Conservation (phyloP, 2,329 filamentous ascomycete species). For the Diaporthe ilicicola region DNA sequence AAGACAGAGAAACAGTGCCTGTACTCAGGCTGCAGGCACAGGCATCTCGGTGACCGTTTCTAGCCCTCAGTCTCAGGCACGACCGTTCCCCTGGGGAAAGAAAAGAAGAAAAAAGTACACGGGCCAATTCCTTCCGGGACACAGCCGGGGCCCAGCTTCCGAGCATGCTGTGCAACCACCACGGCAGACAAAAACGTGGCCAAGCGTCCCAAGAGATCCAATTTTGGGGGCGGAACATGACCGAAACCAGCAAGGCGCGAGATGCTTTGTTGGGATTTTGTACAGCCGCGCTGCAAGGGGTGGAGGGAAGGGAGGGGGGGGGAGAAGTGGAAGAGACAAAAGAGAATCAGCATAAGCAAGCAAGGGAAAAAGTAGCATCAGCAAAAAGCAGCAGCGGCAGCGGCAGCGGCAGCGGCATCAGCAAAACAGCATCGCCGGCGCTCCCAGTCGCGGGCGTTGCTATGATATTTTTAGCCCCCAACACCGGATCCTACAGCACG, state of each 20-base stretch:
- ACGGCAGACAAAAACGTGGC: constrained; percentile 25
- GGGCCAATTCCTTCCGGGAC: not conserved
- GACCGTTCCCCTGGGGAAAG: not conserved
- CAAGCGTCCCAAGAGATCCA: constrained; percentile 5
- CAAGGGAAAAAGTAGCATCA: too few species aligned
- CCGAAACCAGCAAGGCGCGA: constrained; percentile 21
- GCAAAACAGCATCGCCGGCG: not conserved
- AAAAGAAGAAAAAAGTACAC: not conserved
- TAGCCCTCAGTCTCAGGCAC: not conserved
- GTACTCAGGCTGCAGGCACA: not conserved
- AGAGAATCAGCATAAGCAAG: constrained; percentile 10
- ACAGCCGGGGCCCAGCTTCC: constrained; percentile 14
- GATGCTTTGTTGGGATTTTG: not conserved
- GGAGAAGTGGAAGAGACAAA: not conserved
- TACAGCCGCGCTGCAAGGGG: constrained; percentile 26
- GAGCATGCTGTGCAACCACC: constrained; percentile 19
- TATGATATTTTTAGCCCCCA: constrained; percentile 30
- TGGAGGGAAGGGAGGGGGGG: too few species aligned
- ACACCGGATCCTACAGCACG: constrained; percentile 16
- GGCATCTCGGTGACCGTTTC: constrained; percentile 14
- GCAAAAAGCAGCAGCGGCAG: constrained; percentile 14
- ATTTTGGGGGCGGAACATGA: constrained; percentile 8
- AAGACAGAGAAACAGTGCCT: not conserved
- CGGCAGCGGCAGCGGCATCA: constrained; percentile 23
- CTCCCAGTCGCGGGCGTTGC: not conserved